phyloP scores from a whole-genome alignment of 225 moss, liverwort and hornwort genomes.

The Pleurozium schreberi region DNA sequence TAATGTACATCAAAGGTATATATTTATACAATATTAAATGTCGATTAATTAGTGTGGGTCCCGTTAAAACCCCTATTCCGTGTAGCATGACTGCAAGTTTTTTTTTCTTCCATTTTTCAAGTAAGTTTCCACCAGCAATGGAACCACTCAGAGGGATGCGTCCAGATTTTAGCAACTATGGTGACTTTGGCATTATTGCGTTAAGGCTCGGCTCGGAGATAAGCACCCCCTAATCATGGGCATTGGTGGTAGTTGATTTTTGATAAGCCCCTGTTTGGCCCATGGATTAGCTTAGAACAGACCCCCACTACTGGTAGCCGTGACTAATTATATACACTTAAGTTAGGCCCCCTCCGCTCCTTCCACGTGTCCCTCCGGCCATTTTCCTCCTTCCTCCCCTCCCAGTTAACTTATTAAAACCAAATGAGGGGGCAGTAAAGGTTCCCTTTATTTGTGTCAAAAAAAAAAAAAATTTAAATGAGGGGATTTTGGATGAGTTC shows the following conservation, averaged over 20 bases:
- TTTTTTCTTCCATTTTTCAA: neutral
- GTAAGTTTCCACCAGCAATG: neutral
- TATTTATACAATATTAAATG: too few species aligned
- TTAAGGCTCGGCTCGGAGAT: constrained; percentile 2
- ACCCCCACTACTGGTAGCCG: neutral
- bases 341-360: neutral
- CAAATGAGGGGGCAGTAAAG: neutral
- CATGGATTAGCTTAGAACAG: neutral
- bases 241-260: constrained; percentile 27
- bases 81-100: too few species aligned
- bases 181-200: neutral
- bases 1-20: too few species aligned
- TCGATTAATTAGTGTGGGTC: too few species aligned
- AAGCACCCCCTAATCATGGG: constrained; percentile 6
- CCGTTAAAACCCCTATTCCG: too few species aligned
- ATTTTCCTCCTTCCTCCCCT: neutral
- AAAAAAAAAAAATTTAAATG: too few species aligned
- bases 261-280: neutral
- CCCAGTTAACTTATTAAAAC: neutral
- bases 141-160: neutral
- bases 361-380: neutral
- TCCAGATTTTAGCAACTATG: neutral
- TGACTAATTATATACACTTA: neutral
- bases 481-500: neutral
- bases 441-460: too few species aligned